Percentiles rank a stretch among this genome's conserved stretches.
These are phyloP conservation scores for Cairneyella variabilis DNA, from an alignment of 495 filamentous ascomycete genomes.

Conservation along the genomic window DNA sequence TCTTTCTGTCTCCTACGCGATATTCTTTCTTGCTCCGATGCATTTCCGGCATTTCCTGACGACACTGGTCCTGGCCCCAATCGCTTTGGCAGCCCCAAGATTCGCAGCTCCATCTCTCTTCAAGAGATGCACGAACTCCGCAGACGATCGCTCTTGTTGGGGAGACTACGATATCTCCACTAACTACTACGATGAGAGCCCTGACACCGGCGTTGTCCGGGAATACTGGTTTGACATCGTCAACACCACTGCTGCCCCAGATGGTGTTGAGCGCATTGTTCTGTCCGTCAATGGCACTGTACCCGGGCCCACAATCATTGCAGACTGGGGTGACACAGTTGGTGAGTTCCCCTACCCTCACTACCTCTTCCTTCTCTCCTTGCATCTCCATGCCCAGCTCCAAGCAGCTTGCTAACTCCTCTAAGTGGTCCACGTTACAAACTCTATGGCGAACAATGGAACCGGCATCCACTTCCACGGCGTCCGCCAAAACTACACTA, in stretches of 20 bases:
- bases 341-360: constrained; percentile 29
- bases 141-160: constrained; percentile 28
- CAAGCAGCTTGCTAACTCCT: constrained; percentile 9
- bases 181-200: too few relatives aligned
- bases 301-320: constrained; percentile 36
- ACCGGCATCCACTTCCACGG: constrained; percentile 52
- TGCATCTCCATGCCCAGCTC: too few relatives aligned
- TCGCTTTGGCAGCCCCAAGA: too few relatives aligned
- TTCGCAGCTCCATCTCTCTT: background rate
- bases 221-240: constrained; percentile 40
- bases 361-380: constrained; percentile 35
- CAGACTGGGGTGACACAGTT: constrained; percentile 34
- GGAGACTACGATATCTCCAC: constrained; percentile 46
- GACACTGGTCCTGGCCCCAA: too few relatives aligned
- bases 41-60: too few relatives aligned
- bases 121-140: constrained; percentile 16
- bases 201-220: constrained; percentile 41
- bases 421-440: constrained; percentile 7
- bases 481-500: too few relatives aligned
- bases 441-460: constrained; percentile 14
- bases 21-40: too few relatives aligned
- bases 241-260: constrained; percentile 41
- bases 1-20: too few relatives aligned
- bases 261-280: constrained; percentile 40
- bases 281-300: constrained; percentile 40